Conservation (phyloP, 2,329 filamentous ascomycete species). For the Arthrobotrys iridis region DNA sequence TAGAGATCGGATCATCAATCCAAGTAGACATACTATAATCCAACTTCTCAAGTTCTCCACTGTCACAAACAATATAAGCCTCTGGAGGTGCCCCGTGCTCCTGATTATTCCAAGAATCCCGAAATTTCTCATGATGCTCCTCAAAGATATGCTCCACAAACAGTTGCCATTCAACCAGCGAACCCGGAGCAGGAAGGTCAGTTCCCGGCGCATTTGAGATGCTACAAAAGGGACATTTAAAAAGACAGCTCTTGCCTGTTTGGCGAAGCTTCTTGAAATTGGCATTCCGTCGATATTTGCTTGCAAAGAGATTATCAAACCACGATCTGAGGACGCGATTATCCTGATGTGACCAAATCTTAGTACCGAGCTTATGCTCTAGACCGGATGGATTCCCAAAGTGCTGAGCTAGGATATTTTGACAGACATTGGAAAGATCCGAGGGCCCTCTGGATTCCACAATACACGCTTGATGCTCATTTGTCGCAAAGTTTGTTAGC, state of each 20-base stretch:
- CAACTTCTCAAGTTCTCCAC: background rate
- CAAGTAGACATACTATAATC: background rate
- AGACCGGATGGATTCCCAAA: background rate
- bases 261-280: background rate
- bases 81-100: background rate
- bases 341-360: background rate
- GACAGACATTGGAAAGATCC: background rate
- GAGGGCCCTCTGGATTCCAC: background rate
- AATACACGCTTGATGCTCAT: background rate
- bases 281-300: background rate
- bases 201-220: background rate
- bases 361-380: background rate
- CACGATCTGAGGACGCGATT: background rate
- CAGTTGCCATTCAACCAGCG: background rate
- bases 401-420: background rate
- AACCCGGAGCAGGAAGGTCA: background rate
- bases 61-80: background rate
- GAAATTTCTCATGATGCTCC: background rate
- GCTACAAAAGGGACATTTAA: background rate
- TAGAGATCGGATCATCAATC: too few relatives aligned
- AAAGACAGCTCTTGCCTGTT: background rate
- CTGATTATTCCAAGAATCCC: background rate
- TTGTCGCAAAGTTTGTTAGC: background rate
- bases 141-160: conserved; percentile 11
- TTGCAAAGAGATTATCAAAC: background rate